Evolutionary conservation across 2,329 filamentous ascomycete species (phyloP).

Genomic region (Aspergillus fijiensis): DNA sequence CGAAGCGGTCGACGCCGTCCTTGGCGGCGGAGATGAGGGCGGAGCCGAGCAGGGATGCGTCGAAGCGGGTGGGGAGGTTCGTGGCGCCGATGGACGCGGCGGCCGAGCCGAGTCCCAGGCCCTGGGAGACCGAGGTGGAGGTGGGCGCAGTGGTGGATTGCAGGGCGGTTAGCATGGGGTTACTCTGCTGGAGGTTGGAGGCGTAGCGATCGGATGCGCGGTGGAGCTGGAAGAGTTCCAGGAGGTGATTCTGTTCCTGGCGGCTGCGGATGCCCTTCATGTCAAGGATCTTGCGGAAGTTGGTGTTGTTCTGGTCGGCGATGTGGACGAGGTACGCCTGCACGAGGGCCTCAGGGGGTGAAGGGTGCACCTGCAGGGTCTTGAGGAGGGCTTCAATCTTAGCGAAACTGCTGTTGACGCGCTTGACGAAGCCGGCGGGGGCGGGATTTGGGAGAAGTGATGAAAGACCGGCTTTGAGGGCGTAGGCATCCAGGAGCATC

Average conservation of each 20-base stretch:
- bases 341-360: constrained; percentile 87
- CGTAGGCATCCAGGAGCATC: constrained; percentile 94
- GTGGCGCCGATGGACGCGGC: constrained; percentile 45
- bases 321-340: constrained; percentile 98
- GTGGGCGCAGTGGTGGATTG: constrained; percentile 33
- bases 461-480: constrained; percentile 52
- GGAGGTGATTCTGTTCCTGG: constrained; percentile 73
- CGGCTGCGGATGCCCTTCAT: constrained; percentile 85
- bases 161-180: constrained; percentile 69
- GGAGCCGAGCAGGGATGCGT: constrained; percentile 78
- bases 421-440: constrained; percentile 71
- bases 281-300: constrained; percentile 95
- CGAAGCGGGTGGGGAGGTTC: constrained; percentile 63
- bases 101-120: constrained; percentile 47
- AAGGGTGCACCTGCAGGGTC: constrained; percentile 88
- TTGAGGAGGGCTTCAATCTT: constrained; percentile 92
- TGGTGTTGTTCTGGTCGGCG: constrained; percentile 85
- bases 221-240: constrained; percentile 90
- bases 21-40: constrained; percentile 84
- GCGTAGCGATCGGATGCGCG: constrained; percentile 65
- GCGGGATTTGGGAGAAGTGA: constrained; percentile 59
- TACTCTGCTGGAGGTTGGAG: constrained; percentile 65
- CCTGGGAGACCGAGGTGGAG: constrained; percentile 45
- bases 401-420: constrained; percentile 78
- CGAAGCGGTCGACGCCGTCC: constrained; percentile 77